These are phyloP conservation scores for Lonicera japonica DNA, from an alignment of 129 eudicot genomes.

Conservation along the genomic window DNA sequence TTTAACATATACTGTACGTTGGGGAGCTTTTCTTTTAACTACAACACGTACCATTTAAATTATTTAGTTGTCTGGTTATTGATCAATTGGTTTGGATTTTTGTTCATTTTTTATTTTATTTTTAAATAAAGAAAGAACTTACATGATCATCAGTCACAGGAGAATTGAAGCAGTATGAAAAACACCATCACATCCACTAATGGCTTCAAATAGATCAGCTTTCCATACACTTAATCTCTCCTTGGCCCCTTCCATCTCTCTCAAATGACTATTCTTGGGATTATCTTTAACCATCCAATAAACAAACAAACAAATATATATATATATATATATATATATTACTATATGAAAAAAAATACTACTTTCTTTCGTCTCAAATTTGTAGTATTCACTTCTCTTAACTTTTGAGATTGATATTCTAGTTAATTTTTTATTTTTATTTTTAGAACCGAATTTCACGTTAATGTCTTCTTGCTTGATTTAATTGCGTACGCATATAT, in stretches of 20 bases:
- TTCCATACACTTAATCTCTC: conserved; percentile 75
- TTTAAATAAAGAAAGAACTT: not conserved
- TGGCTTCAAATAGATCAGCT: conserved; percentile 94
- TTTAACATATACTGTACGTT: no score
- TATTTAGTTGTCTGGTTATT: no score
- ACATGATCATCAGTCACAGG: conserved; percentile 98
- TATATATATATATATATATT: not conserved
- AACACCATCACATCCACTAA: conserved; percentile 85
- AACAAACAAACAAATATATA: not conserved
- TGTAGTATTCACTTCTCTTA: no score
- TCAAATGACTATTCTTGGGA: conserved; percentile 78
- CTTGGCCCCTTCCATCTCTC: conserved; percentile 82
- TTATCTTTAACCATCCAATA: conserved; percentile 43
- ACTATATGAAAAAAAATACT: no score
- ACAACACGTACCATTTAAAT: no score
- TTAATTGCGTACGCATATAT: not conserved
- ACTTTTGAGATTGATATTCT: no score
- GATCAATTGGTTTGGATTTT: not conserved
- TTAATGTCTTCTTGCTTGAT: no score
- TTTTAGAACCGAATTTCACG: no score
- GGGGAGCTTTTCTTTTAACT: no score
- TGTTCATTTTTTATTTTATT: no score
- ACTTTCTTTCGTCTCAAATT: no score
- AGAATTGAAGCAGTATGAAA: conserved; percentile 96
- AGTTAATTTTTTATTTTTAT: no score